Base-by-base conservation (phyloP, 179 eudicot genomes). In the Vitellaria paradoxa region DNA sequence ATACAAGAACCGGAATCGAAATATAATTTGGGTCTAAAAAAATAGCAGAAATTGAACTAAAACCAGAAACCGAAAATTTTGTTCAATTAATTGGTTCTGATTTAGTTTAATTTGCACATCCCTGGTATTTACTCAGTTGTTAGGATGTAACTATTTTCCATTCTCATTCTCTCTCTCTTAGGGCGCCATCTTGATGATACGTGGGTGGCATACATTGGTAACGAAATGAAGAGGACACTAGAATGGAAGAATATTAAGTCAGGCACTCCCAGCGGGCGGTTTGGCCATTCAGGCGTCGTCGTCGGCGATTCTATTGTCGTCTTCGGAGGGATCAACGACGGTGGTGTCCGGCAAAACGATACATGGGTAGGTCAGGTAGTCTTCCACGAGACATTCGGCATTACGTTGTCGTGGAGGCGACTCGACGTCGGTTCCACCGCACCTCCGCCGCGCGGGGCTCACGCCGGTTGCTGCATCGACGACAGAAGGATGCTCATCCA, bases 181-280 rank as follows among this genome's bases (percentile, higher is more conserved):
- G 98, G 98, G 20, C 91, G 98, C 67, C 98, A 94, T 85, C 97
- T 89, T 61, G 98, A 92, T 80, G 98, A 94, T 80, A 94, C 98
- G 75, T 94, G 98, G 98, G 86, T 87, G 6, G 97, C 93, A 52
- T 81, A 82, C 79, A 83, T 83, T 62, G 89, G 92, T 20, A 71
- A 82, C 56, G 92, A 86, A 79, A 65, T 80, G 1, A 87, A 76
- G 70, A 86, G 75, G 62, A 83, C 75, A 59, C 42, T 84, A 59
- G 84, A 80, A 42, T 94, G 98, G 98, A 90, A 94, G 76, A 88
- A 86, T 81, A 83, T 85, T 5, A 67, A 73, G 49, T 82, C 96
- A 55, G 98, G 93, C 7, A 67, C 81, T 20, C 98, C 98, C 14
- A 91, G 86, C 74, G 98, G 98, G 11, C 95, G 98, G 15, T 94